phyloP scores from a whole-genome alignment of 169 alveolate species.

The Plasmodium knowlesi region DNA sequence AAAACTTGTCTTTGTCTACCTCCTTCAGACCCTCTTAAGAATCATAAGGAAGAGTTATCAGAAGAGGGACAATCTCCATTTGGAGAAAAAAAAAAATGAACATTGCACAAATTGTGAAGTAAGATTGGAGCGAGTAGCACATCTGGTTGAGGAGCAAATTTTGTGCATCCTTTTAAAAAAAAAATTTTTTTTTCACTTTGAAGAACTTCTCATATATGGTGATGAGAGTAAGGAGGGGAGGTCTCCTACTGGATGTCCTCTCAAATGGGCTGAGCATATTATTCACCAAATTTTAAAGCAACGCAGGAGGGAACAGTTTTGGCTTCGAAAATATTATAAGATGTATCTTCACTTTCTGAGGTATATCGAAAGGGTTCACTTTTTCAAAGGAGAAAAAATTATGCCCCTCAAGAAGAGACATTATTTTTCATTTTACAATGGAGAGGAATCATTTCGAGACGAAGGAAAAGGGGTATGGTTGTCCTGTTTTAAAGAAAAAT shows the following conservation, averaged over 20 bases:
- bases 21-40: conserved; percentile 21
- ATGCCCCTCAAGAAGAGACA: not conserved
- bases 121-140: not conserved
- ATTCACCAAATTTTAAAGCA: not conserved
- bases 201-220: not conserved
- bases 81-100: conserved; percentile 1
- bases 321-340: conserved; percentile 7
- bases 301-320: not conserved
- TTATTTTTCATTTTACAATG: not conserved
- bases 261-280: not conserved
- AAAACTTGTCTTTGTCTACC: not conserved
- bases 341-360: not conserved
- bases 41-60: not conserved
- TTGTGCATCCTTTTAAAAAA: conserved; percentile 26
- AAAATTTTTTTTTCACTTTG: conserved; percentile 9
- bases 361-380: not conserved
- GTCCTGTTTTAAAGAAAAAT: not conserved
- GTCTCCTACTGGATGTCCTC: not conserved
- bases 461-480: not conserved
- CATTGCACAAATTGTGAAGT: not conserved
- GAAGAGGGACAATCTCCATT: not conserved
- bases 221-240: not conserved
- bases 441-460: not conserved
- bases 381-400: not conserved
- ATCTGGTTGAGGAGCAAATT: conserved; percentile 9